A percentile compares a stretch with the other conserved stretches of the same genome.
phyloP scores from a whole-genome alignment of 768 basidiomycete species.

The Auricularia auricula-judae region DNA sequence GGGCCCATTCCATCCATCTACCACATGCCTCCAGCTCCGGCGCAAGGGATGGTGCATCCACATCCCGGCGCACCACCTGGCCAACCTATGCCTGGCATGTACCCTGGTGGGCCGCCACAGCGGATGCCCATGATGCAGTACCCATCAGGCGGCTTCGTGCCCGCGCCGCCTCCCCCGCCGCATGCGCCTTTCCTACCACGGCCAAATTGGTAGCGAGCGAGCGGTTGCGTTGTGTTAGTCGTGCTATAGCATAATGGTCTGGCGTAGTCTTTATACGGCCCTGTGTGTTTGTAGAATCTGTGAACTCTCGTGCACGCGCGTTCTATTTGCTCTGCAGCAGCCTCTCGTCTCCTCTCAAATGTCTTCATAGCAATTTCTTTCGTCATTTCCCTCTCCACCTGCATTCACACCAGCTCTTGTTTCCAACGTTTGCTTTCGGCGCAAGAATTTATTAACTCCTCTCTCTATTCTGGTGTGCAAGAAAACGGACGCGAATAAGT shows the following conservation, averaged over 20 bases:
- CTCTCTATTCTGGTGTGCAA: background rate
- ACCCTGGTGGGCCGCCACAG: background rate
- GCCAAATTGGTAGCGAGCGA: background rate
- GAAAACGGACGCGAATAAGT: background rate
- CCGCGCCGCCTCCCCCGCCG: background rate
- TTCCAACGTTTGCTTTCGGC: background rate
- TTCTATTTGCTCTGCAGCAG: background rate
- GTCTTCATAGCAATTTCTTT: background rate
- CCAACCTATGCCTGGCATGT: constrained; percentile 31
- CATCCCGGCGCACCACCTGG: background rate
- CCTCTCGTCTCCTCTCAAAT: background rate
- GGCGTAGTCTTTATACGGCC: background rate
- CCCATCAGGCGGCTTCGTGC: background rate
- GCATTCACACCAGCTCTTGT: background rate
- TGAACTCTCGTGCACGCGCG: background rate
- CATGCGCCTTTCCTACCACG: background rate
- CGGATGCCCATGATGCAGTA: background rate
- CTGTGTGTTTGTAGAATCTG: background rate
- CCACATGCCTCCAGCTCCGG: background rate
- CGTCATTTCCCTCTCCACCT: background rate
- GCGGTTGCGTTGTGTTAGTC: background rate
- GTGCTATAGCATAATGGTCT: background rate
- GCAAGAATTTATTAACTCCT: background rate
- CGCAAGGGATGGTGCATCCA: background rate
- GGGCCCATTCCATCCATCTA: background rate